Evolutionary conservation across 2,329 filamentous ascomycete species (phyloP).

Genomic region (Paraphaeosphaeria minitans): DNA sequence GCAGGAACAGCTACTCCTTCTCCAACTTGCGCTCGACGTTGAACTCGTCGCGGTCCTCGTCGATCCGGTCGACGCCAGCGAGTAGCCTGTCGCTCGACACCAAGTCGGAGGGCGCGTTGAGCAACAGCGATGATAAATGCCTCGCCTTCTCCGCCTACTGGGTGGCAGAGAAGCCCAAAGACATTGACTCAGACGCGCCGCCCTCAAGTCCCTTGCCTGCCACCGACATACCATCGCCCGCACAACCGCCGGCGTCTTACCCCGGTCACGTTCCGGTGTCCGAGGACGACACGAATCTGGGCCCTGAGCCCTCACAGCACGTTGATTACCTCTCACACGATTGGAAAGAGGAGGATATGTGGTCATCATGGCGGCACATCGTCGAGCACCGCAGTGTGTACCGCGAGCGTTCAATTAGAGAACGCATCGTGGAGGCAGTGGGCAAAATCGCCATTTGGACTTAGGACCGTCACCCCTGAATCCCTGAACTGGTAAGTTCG

Average conservation of each 20-base stretch:
- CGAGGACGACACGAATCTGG: conserved; percentile 79
- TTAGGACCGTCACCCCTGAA: conserved; percentile 88
- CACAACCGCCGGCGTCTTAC: conserved; percentile 52
- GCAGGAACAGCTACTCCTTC: conserved; percentile 42
- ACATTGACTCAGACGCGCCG: conserved; percentile 20
- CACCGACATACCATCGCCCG: conserved; percentile 56
- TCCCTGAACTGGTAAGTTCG: conserved; percentile 83
- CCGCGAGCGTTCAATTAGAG: conserved; percentile 81
- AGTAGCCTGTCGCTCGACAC: conserved; percentile 67
- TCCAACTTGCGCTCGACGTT: conserved; percentile 45
- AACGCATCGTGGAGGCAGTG: conserved; percentile 98
- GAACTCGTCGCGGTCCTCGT: conserved; percentile 52
- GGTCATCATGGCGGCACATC: conserved; percentile 95
- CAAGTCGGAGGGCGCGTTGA: conserved; percentile 54
- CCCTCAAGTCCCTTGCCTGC: conserved; percentile 48
- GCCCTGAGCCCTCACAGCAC: conserved; percentile 77
- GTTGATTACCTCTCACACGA: conserved; percentile 93
- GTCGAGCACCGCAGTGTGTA: conserved; percentile 79
- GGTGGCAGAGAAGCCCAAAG: conserved; percentile 21
- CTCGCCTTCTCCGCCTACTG: conserved; percentile 54
- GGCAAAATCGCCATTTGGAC: conserved; percentile 87
- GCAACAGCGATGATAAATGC: conserved; percentile 50
- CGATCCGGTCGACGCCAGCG: conserved; percentile 66
- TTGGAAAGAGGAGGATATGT: conserved; percentile 95
- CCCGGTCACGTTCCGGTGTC: conserved; percentile 63